These are phyloP conservation scores for Phoenix roebelenii DNA, from an alignment of 176 grass and related monocot genomes.

Conservation along the genomic window DNA sequence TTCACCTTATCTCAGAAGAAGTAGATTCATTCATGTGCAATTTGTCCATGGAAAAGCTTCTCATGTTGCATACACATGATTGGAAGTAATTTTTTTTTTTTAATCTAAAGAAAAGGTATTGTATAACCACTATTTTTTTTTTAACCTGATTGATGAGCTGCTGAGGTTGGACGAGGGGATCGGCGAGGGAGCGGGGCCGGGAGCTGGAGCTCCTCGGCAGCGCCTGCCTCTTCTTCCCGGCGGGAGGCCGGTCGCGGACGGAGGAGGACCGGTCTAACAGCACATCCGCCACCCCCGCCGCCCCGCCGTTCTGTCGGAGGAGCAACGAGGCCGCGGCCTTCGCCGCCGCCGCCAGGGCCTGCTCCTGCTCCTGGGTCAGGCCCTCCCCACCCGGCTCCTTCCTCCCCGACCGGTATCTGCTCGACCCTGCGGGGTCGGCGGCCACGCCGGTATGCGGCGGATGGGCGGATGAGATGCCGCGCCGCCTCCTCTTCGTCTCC, in stretches of 20 bases:
- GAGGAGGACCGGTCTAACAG: constrained; percentile 75
- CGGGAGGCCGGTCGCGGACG: constrained; percentile 39
- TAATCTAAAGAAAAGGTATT: background rate
- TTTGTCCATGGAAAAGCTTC: no score
- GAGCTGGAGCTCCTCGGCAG: constrained; percentile 82
- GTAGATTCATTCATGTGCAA: no score
- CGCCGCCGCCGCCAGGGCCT: constrained; percentile 69
- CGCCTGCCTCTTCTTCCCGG: constrained; percentile 34
- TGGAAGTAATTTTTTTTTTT: no score
- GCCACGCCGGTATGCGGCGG: background rate
- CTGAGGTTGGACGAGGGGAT: constrained; percentile 66
- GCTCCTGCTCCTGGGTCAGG: constrained; percentile 44
- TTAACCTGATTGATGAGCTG: constrained; percentile 74
- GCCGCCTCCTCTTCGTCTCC: constrained; percentile 20
- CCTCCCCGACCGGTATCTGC: constrained; percentile 1
- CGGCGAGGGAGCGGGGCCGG: constrained; percentile 59
- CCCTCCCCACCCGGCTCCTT: background rate
- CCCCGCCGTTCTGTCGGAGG: constrained; percentile 37
- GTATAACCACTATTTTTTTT: no score
- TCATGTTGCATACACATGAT: no score
- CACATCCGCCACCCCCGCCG: background rate
- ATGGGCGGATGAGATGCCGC: constrained; percentile 1
- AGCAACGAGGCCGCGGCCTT: constrained; percentile 28
- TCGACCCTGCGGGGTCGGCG: background rate
- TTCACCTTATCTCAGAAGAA: no score